phyloP scores from a whole-genome alignment of 2,329 filamentous ascomycete genomes.

The Colletotrichum godetiae region DNA sequence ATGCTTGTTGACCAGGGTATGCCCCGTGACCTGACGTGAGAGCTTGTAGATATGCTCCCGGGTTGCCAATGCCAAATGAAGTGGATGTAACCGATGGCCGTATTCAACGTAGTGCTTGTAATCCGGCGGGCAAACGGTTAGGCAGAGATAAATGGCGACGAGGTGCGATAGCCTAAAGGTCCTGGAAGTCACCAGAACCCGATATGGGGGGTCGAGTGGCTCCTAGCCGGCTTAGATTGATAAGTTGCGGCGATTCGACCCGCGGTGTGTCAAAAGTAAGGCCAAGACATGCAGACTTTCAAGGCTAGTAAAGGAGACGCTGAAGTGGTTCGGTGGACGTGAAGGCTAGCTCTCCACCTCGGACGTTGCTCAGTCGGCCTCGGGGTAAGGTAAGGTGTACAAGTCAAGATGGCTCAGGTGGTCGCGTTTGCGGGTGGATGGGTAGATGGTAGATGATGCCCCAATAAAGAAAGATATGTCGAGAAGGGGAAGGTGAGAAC shows the following conservation, averaged over 20 bases:
- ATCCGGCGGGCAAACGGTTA: not conserved
- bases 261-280: not conserved
- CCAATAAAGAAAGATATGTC: not conserved
- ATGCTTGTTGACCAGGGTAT: not conserved
- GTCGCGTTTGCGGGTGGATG: not conserved
- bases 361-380: not conserved
- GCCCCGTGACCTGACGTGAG: not conserved
- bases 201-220: not conserved
- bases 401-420: not conserved
- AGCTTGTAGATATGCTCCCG: not conserved
- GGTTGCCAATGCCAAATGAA: not conserved
- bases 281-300: not conserved
- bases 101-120: slow-evolving; percentile 1
- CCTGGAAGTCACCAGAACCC: not conserved
- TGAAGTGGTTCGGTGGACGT: not conserved
- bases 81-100: slow-evolving; percentile 7
- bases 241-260: slow-evolving; percentile 3
- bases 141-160: not conserved
- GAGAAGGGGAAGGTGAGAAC: slow-evolving; percentile 1
- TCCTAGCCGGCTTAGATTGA: not conserved
- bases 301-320: not conserved
- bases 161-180: not conserved
- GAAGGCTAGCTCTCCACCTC: not conserved
- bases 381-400: not conserved
- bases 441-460: not conserved